Percentiles rank a stretch among this genome's conserved stretches.
phyloP scores from a whole-genome alignment of 805 yeast species.

The Teunomyces lycoperdinae region DNA sequence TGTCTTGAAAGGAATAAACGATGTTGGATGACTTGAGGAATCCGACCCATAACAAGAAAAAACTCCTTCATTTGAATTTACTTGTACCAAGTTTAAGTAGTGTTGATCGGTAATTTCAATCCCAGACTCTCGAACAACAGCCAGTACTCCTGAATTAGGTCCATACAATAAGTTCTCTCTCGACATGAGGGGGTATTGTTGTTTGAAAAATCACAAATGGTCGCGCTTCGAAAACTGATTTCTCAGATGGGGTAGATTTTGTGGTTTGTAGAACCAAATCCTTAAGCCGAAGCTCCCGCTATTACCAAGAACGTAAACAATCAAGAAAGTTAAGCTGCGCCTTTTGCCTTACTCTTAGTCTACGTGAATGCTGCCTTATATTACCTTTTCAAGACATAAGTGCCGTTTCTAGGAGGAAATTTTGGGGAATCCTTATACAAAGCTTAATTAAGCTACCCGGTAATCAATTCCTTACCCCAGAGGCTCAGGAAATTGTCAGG shows the following conservation, averaged over 20 bases:
- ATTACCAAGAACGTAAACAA: background rate
- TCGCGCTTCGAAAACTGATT: background rate
- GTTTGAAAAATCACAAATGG: background rate
- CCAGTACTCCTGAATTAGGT: background rate
- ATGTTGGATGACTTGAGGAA: background rate
- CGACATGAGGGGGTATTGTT: constrained; percentile 1
- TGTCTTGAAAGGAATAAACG: constrained; percentile 19
- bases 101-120: constrained; percentile 1
- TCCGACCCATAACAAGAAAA: background rate
- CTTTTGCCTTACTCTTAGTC: no score
- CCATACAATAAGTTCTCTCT: constrained; percentile 7
- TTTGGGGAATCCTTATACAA: background rate
- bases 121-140: constrained; percentile 4
- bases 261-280: background rate
- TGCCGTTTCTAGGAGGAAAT: no score
- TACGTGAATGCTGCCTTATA: no score
- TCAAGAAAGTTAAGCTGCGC: no score
- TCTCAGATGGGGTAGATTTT: background rate
- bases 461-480: background rate
- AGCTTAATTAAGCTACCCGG: background rate
- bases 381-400: no score
- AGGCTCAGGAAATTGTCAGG: no score
- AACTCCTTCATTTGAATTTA: background rate
- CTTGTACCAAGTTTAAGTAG: background rate
- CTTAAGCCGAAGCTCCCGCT: background rate